Percentiles rank a stretch among this genome's conserved stretches.
Evolutionary conservation across 441 rosid genomes (phyloP).

Genomic region (Brassica hybrid): DNA sequence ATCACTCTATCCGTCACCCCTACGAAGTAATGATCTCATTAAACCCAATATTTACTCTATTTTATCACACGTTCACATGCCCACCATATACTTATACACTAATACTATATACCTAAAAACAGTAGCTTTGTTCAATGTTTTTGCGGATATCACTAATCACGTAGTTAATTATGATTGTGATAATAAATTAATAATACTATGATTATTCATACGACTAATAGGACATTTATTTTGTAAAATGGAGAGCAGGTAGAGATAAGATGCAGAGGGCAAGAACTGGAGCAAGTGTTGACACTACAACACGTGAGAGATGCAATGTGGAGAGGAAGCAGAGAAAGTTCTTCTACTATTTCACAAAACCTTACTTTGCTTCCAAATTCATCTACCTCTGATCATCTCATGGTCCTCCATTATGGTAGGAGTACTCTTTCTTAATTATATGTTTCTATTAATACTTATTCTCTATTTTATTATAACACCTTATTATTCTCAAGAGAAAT

Average conservation of each 20-base stretch:
- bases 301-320: slow-evolving; percentile 92
- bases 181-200: neutral
- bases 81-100: neutral
- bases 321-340: slow-evolving; percentile 50
- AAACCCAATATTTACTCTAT: neutral
- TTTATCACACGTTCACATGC: neutral
- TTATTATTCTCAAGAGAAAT: slow-evolving; percentile 27
- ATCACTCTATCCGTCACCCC: slow-evolving; percentile 32
- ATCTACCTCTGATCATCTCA: slow-evolving; percentile 70
- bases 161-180: neutral
- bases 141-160: no score
- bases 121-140: neutral
- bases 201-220: slow-evolving; percentile 6
- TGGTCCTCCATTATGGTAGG: slow-evolving; percentile 89
- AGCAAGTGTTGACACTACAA: slow-evolving; percentile 83
- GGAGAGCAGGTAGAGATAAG: slow-evolving; percentile 84
- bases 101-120: neutral
- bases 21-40: slow-evolving; percentile 46
- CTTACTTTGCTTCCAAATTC: slow-evolving; percentile 68
- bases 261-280: slow-evolving; percentile 89
- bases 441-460: neutral
- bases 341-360: slow-evolving; percentile 35
- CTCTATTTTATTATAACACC: slow-evolving; percentile 42
- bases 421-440: slow-evolving; percentile 41
- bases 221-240: neutral